Percentiles rank a stretch among this genome's conserved stretches.
Evolutionary conservation across 192 early-diverging fungal genomes (phyloP).

Genomic region (Coemansia sp.): DNA sequence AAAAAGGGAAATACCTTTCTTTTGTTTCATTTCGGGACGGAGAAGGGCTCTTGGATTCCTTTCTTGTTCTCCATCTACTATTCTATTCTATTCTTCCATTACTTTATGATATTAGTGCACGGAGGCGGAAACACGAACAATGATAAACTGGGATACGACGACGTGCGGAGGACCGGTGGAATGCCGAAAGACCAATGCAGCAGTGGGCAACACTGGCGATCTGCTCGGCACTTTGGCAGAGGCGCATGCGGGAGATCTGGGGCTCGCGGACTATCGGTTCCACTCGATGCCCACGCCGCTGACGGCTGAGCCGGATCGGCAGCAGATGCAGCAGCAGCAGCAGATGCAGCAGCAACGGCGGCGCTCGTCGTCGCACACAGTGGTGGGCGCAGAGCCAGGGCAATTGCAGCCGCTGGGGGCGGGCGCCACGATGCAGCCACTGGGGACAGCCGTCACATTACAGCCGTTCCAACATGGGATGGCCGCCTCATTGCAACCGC

Average conservation of each 20-base stretch:
- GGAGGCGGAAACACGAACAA: neutral
- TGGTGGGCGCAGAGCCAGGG: constrained; percentile 7
- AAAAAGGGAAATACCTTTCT: too few relatives aligned
- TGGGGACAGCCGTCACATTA: too few relatives aligned
- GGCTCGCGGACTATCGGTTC: neutral
- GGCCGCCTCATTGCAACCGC: too few relatives aligned
- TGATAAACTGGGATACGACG: constrained; percentile 1
- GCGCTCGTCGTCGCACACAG: constrained; percentile 34
- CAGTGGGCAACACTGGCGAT: neutral
- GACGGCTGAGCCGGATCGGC: constrained; percentile 9
- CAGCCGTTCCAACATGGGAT: too few relatives aligned
- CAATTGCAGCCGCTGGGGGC: constrained; percentile 3
- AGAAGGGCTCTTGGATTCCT: too few relatives aligned
- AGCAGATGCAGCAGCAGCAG: too few relatives aligned
- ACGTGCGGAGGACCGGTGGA: neutral
- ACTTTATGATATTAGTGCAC: too few relatives aligned
- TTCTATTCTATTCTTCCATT: too few relatives aligned
- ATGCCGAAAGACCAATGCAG: neutral
- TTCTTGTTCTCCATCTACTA: too few relatives aligned
- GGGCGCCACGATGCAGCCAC: neutral
- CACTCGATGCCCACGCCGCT: neutral
- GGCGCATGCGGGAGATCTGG: neutral
- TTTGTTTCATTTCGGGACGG: too few relatives aligned
- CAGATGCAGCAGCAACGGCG: too few relatives aligned
- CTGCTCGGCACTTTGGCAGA: neutral